Evolutionary conservation across 1,284 basidiomycete species (phyloP), one percentile per base, ranked within the genome.

Genomic region (Takashimella tepidaria): DNA sequence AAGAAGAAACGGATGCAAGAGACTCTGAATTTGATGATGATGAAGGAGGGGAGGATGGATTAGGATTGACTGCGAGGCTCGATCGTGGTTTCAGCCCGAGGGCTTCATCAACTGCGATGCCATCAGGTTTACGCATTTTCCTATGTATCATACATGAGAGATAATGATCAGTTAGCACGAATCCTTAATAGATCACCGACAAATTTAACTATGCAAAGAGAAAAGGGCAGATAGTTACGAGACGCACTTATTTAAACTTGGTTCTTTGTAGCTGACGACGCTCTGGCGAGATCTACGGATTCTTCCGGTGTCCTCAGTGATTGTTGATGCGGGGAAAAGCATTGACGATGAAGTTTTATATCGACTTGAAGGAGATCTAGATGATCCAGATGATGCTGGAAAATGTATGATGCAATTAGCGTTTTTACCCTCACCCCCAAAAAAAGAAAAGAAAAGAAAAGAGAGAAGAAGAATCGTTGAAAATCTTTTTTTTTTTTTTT

Each of bases 81-180:
- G 8, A 16, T 37, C 31, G 31, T 37, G 31, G 16, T 37, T 37
- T 37, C 16, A 53, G 20, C 3, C 54, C 54, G 13, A 55, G 46
- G 16, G 46, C 41, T 13, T 58, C 57, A 37, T 58, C 57, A 16
- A 50, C 48, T 4, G 44, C 45, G 16, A 54, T 26, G 25, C 55
- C 58, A 47, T 59, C 58, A 1, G 58, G 58, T 44, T 60, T 60
- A 48, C 58, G 58, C 58, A 60, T 60, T 41, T 60, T 60, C 24
- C 52, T 55, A 25, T 3, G 53, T 37, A 37, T 37, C n/a, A n/a
- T n/a, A n/a, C n/a, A 21, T 21, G 2, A 5, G 13, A 23, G 12
- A 13, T 3, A 1, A 24, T 10, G 8, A 23, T 5, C 20, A 19
- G 43, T 8, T 10, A 12, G 3, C 4, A 11, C 45, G 45, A 19